phyloP scores from a whole-genome alignment of 192 early-diverging fungal genomes.

The Backusella morwellensis region DNA sequence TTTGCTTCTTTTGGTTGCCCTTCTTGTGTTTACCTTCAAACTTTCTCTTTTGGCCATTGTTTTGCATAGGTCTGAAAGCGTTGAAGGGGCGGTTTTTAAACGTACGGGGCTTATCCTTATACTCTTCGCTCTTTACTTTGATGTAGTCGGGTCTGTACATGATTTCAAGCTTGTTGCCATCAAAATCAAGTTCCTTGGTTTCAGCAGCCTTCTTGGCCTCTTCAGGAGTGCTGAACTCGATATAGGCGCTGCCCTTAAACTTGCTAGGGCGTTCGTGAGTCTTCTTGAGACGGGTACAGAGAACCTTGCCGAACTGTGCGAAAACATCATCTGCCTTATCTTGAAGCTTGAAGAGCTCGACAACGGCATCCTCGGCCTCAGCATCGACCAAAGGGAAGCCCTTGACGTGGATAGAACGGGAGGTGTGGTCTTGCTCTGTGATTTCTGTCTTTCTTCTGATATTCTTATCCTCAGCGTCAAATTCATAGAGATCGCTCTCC shows the following conservation, averaged over 20 bases:
- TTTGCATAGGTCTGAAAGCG: constrained; percentile 15
- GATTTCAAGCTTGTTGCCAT: constrained; percentile 40
- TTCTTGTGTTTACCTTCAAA: not conserved
- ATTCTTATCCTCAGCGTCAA: constrained; percentile 44
- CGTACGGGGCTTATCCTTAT: constrained; percentile 9
- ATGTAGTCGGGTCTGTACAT: constrained; percentile 14
- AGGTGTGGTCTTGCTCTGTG: constrained; percentile 31
- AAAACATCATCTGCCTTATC: constrained; percentile 46
- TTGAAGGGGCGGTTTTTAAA: constrained; percentile 5
- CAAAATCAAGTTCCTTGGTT: constrained; percentile 37
- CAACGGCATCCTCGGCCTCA: not conserved
- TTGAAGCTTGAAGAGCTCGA: constrained; percentile 37
- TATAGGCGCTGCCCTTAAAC: constrained; percentile 51
- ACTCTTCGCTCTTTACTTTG: constrained; percentile 18
- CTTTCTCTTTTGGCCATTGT: constrained; percentile 4
- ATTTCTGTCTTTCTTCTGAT: constrained; percentile 49
- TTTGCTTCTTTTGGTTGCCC: not conserved
- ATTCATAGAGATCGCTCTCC: constrained; percentile 46
- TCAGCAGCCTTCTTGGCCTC: constrained; percentile 48
- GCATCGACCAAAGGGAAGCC: constrained; percentile 17
- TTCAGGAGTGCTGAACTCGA: constrained; percentile 48
- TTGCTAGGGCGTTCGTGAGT: constrained; percentile 9
- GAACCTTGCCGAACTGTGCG: constrained; percentile 37
- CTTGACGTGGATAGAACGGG: constrained; percentile 49
- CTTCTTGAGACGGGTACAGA: constrained; percentile 35